Evolutionary conservation across 768 basidiomycete species (phyloP), one percentile per base, ranked within the genome.

Genomic region (Trametes punicea): DNA sequence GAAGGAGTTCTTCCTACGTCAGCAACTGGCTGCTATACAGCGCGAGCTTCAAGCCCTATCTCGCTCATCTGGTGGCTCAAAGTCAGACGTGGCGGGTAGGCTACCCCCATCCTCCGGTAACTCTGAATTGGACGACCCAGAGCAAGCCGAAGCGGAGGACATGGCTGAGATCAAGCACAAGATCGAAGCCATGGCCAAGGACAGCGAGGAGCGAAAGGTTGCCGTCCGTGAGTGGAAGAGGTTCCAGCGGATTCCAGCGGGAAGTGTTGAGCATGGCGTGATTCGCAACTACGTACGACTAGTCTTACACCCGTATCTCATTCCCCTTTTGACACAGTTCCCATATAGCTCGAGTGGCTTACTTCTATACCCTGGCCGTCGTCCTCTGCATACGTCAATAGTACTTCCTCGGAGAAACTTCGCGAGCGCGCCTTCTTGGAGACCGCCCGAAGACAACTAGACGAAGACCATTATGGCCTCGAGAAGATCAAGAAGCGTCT

Each of bases 401-500:
- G 65, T 25, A 46, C 56, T 27, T 46, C 67, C 52, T 61, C 71
- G 13, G 75, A 73, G 18, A 67, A 67, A 1, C 68, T 88, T 38
- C 73, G 74, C 56, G 79, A 83, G 60, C 74, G 73, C 23, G 73
- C 79, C 4, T 91, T 91, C 75, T 77, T 93, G 25, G 57, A 77
- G 26, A 80, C 77, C 33, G 92, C 94, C 25, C 84, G 89, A 21
- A 75, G 75, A 20, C 92, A 90, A 66, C 82, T 98, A 8, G 93
- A 98, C 63, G 78, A 83, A 11, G 94, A 96, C 57, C 94, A 98
- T 69, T 96, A 86, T 63, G 95, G 95, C 1, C 75, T 98, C 16
- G 91, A 94, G 55, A 91, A 90, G 69, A 87, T 98, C 69, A 98
- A 97, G 78, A 86, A 90, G 60, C 79, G 94, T 9, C 71, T 96